These are phyloP conservation scores for Lyophyllum atratum DNA, from an alignment of 768 basidiomycete genomes.

Conservation along the genomic window DNA sequence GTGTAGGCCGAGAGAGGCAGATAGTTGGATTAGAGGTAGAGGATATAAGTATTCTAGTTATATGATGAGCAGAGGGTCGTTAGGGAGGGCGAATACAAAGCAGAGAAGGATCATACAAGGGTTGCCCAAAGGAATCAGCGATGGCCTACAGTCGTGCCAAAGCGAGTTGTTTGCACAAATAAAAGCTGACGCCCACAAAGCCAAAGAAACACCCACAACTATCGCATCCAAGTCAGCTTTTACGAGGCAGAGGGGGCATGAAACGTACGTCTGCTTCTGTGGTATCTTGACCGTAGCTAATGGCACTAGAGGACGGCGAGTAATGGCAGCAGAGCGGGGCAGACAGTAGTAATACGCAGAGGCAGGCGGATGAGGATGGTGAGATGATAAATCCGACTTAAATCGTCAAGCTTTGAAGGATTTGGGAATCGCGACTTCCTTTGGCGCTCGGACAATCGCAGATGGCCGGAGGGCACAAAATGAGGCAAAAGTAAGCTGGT, in stretches of 20 bases:
- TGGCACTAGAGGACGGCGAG: not conserved
- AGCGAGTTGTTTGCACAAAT: constrained; percentile 38
- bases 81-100: constrained; percentile 17
- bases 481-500: constrained; percentile 11
- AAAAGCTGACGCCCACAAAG: constrained; percentile 36
- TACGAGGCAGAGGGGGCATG: not conserved
- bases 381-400: not conserved
- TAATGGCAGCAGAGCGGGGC: not conserved
- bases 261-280: not conserved
- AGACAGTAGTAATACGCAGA: not conserved
- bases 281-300: not conserved
- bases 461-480: constrained; percentile 8
- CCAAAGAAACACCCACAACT: constrained; percentile 37
- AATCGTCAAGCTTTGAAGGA: constrained; percentile 12
- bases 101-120: constrained; percentile 20
- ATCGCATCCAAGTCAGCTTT: not conserved
- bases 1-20: not conserved
- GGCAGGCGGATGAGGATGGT: not conserved
- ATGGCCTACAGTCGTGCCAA: constrained; percentile 23
- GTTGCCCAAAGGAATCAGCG: constrained; percentile 19
- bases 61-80: constrained; percentile 2
- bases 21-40: not conserved
- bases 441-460: constrained; percentile 17
- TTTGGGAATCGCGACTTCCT: constrained; percentile 1
- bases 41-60: constrained; percentile 1